These are phyloP conservation scores for Castanea mollissima DNA, from an alignment of 306 rosid genomes.

Conservation along the genomic window DNA sequence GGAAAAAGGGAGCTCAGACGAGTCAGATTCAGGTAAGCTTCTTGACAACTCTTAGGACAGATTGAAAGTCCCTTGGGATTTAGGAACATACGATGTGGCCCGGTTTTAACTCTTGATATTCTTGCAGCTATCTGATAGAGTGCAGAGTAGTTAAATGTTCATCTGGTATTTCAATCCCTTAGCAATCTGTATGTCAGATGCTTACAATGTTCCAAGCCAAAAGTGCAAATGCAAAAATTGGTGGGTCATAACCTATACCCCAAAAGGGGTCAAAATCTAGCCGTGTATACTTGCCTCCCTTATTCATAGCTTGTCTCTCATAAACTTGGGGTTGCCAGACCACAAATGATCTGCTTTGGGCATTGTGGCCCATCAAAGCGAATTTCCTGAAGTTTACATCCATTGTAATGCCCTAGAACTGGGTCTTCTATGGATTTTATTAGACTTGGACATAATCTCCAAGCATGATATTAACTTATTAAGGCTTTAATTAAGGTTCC, in stretches of 20 bases:
- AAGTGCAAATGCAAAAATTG: too few relatives aligned
- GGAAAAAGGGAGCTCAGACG: conserved; percentile 61
- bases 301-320: not conserved
- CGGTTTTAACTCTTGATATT: not conserved
- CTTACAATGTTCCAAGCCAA: not conserved
- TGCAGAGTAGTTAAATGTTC: not conserved
- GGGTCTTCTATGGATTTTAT: not conserved
- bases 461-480: not conserved
- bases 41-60: not conserved
- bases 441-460: not conserved
- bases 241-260: too few relatives aligned
- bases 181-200: not conserved
- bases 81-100: not conserved
- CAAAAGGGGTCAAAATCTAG: not conserved
- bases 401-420: not conserved
- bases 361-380: not conserved
- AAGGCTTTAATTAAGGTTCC: conserved; percentile 8
- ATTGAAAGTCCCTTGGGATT: not conserved
- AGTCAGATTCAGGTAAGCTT: conserved; percentile 57
- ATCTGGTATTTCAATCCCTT: not conserved
- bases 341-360: not conserved
- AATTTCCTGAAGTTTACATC: conserved; percentile 2
- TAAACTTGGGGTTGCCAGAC: not conserved
- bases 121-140: not conserved
- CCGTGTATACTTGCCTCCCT: not conserved